phyloP scores from a whole-genome alignment of 192 early-diverging fungal species.

The Coemansia sp. region DNA sequence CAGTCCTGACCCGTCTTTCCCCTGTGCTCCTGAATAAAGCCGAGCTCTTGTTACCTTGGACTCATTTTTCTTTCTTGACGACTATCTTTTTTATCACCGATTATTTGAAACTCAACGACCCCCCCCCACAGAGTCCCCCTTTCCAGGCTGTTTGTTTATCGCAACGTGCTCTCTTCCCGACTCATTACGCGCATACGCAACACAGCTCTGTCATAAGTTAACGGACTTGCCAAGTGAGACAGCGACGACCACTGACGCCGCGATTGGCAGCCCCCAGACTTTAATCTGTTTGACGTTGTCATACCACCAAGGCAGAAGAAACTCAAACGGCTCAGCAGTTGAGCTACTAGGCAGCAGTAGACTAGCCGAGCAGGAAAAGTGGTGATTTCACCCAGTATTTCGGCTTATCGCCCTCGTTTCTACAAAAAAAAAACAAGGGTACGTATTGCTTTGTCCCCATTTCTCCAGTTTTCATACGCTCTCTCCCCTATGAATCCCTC shows the following conservation, averaged over 20 bases:
- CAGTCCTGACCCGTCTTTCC: not conserved
- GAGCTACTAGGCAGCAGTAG: not conserved
- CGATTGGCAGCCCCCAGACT: not conserved
- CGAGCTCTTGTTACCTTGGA: not conserved
- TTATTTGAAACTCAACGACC: slow-evolving; percentile 15
- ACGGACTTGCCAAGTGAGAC: not conserved
- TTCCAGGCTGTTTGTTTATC: not conserved
- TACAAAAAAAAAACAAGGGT: not conserved
- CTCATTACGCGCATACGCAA: no score
- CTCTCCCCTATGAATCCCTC: not conserved
- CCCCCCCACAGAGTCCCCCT: not conserved
- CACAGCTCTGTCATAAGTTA: not conserved
- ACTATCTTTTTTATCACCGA: slow-evolving; percentile 6
- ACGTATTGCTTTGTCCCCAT: not conserved
- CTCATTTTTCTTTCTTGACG: not conserved
- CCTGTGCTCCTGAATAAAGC: not conserved
- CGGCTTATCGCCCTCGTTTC: not conserved
- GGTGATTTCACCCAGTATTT: not conserved
- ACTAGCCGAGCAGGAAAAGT: not conserved
- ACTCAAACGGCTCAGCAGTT: not conserved
- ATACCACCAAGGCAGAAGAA: not conserved
- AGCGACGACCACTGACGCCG: not conserved
- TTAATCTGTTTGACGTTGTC: not conserved
- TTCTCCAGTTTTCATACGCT: not conserved
- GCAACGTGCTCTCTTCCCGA: no score